phyloP scores from a whole-genome alignment of 495 filamentous ascomycete genomes.

The Rhypophila decipiens region DNA sequence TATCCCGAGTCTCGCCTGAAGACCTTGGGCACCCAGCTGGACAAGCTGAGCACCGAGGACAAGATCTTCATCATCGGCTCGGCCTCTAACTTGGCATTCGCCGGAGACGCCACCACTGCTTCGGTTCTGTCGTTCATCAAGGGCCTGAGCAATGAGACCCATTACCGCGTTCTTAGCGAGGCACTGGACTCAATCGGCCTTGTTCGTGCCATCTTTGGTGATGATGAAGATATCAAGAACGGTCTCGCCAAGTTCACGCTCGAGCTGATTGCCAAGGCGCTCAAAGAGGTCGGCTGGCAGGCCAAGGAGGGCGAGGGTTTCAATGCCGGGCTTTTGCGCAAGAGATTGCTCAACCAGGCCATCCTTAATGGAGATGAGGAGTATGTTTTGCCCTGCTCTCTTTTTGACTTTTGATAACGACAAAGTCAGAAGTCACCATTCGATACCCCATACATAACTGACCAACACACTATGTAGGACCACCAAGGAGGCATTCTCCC shows the following conservation, averaged over 20 bases:
- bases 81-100: slow-evolving; percentile 83
- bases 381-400: slow-evolving; percentile 38
- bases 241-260: slow-evolving; percentile 70
- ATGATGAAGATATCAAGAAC: slow-evolving; percentile 46
- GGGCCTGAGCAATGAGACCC: slow-evolving; percentile 71
- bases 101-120: slow-evolving; percentile 74
- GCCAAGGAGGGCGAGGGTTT: slow-evolving; percentile 70
- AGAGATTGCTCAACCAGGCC: slow-evolving; percentile 68
- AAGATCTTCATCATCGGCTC: slow-evolving; percentile 88
- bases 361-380: slow-evolving; percentile 64
- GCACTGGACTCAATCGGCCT: slow-evolving; percentile 60
- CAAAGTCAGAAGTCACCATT: neutral
- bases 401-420: neutral
- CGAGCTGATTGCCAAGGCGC: slow-evolving; percentile 61
- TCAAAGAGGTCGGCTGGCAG: slow-evolving; percentile 80
- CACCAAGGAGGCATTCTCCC: slow-evolving; percentile 60
- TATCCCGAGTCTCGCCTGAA: slow-evolving; percentile 73
- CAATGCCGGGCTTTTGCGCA: slow-evolving; percentile 71
- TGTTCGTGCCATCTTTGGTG: slow-evolving; percentile 46
- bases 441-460: neutral
- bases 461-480: slow-evolving; percentile 39
- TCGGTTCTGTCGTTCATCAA: slow-evolving; percentile 74
- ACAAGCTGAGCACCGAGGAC: slow-evolving; percentile 72
- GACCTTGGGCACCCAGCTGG: slow-evolving; percentile 67
- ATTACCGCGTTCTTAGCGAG: slow-evolving; percentile 85